phyloP scores from a whole-genome alignment of 176 grass and related monocot species.

The Lolium multiflorum region DNA sequence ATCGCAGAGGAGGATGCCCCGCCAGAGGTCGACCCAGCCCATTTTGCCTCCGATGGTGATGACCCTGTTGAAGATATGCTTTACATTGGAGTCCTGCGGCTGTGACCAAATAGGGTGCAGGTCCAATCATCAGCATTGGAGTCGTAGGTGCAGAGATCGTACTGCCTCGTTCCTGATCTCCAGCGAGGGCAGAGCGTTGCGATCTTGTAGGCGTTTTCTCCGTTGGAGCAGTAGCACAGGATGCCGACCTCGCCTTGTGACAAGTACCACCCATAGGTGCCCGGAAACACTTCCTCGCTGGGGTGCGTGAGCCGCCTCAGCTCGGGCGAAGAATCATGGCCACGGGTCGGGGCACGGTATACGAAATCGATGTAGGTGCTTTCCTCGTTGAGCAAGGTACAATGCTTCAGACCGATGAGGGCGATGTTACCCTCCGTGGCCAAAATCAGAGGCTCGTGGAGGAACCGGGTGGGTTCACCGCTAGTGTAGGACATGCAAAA shows the following conservation, averaged over 20 bases:
- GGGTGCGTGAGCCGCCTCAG: not conserved
- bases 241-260: not conserved
- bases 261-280: not conserved
- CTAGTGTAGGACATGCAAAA: not conserved
- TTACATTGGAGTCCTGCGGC: not conserved
- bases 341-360: not conserved
- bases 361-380: not conserved
- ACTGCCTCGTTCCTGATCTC: not conserved
- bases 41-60: not conserved
- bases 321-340: not conserved
- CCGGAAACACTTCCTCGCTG: not conserved
- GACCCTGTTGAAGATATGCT: not conserved
- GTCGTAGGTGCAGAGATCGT: not conserved
- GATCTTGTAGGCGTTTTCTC: not conserved
- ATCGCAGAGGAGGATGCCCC: not conserved
- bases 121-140: not conserved
- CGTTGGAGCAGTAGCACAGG: not conserved
- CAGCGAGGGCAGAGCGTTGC: not conserved
- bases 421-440: not conserved
- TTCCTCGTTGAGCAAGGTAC: not conserved
- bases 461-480: not conserved
- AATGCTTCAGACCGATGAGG: not conserved
- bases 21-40: constrained; percentile 15
- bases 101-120: not conserved
- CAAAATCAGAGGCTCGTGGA: not conserved